Evolutionary conservation across 345 rosid species (phyloP).

Genomic region (Salix arbutifolia): DNA sequence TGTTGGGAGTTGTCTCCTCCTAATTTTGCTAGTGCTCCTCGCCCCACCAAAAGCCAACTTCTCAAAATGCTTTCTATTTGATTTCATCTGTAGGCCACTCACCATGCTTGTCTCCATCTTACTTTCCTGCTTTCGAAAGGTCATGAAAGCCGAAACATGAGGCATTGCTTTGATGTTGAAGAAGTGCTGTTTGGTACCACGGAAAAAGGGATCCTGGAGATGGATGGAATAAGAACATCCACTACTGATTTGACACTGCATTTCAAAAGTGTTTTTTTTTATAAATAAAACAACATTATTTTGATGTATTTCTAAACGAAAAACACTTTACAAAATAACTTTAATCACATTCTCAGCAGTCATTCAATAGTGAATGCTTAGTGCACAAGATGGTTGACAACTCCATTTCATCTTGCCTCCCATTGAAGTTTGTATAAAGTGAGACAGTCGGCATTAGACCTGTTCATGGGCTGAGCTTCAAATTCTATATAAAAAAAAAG

Average conservation of each 20-base stretch:
- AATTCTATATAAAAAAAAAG: too few species aligned
- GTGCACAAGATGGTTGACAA: neutral
- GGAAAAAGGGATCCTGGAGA: slow-evolving; percentile 8
- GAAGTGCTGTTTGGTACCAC: slow-evolving; percentile 20
- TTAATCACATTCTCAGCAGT: accelerated
- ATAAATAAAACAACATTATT: too few species aligned
- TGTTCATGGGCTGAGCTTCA: neutral
- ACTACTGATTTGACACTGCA: neutral
- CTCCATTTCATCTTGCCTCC: neutral
- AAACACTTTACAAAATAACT: too few species aligned
- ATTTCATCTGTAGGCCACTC: slow-evolving; percentile 49
- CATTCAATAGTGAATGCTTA: neutral
- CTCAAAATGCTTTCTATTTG: slow-evolving; percentile 12
- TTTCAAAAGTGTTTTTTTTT: too few species aligned
- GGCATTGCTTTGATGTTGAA: slow-evolving; percentile 7
- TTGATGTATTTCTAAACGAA: too few species aligned
- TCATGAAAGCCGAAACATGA: slow-evolving; percentile 40
- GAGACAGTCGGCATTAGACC: neutral
- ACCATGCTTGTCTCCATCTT: slow-evolving; percentile 38
- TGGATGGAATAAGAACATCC: neutral
- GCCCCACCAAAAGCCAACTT: slow-evolving; percentile 30
- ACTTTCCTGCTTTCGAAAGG: slow-evolving; percentile 26
- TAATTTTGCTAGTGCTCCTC: slow-evolving; percentile 28
- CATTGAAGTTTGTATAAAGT: neutral
- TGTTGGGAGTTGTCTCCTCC: slow-evolving; percentile 11